Base-by-base conservation (phyloP, 805 yeast species). In the Starmerella geochares region DNA sequence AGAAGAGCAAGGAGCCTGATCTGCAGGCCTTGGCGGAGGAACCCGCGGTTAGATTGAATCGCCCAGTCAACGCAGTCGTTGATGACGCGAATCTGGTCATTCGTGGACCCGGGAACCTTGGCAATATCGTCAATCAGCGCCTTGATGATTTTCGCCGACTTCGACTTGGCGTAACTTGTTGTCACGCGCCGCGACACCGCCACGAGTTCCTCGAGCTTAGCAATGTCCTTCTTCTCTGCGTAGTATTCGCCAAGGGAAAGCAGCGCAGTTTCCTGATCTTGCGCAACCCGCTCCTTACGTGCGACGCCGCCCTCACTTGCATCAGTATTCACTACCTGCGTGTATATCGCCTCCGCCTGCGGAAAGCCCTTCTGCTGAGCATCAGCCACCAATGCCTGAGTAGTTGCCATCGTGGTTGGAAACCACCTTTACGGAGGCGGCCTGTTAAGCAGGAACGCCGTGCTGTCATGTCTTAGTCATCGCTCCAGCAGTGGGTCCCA, bases 41-140 rank as follows among this genome's bases (percentile, higher is more conserved):
- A 92, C 4, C 86, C 76, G 65, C 96, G 79, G 64, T 86, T 88
- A 66, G 80, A 90, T 27, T 72, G 72, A 43, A 79, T 69, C 3
- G 97, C 83, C 95, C 97, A 92, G 37, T 79, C 85, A 57, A 90
- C 84, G 60, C 86, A 78, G 47, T 84, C 86, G 58, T 79, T 74
- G 51, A 90, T 81, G 16, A 86, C 79, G 41, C 70, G 65, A 52
- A 87, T 82, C 60, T 88, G 94, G 29, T 78, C 68, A 56, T 83
- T 87, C 43, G 80, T 66, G 3, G 74, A 55, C 72, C 71, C 36
- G 79, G 82, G 56, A 80, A 76, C 50, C 16, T 50, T 63, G 52
- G 85, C 88, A 60, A 85, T 78, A 54, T 78, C 70, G 61, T 90
- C 97, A 59, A 92, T 80, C 62, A 92, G 72, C 36, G 78, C 74